A percentile compares a stretch with the other conserved stretches of the same genome.
phyloP scores from a whole-genome alignment of 495 filamentous ascomycete genomes.

The Xylaria scruposa region DNA sequence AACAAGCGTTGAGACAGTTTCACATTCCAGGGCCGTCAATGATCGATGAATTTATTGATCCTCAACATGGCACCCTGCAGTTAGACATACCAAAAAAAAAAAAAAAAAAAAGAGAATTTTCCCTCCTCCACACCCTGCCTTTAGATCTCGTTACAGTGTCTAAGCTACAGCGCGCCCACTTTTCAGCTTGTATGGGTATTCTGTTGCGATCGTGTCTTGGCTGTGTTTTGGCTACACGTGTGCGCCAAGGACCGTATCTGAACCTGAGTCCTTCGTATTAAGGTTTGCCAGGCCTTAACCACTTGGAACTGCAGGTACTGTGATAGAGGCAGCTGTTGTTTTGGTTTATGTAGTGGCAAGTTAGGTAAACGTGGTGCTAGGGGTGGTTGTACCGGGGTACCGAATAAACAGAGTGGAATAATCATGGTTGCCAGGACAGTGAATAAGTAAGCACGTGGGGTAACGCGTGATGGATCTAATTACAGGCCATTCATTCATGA shows the following conservation, averaged over 20 bases:
- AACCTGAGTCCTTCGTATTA: slow-evolving; percentile 5
- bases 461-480: background rate
- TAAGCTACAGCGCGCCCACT: slow-evolving; percentile 19
- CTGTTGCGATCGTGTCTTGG: background rate
- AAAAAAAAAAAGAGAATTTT: background rate
- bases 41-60: background rate
- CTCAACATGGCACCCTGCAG: background rate
- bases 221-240: background rate
- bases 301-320: slow-evolving; percentile 2
- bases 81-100: background rate
- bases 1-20: background rate
- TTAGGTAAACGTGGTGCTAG: background rate
- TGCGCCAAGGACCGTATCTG: slow-evolving; percentile 16
- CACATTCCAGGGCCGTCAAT: background rate
- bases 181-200: slow-evolving; percentile 3
- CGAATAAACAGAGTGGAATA: background rate
- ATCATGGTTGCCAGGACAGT: background rate
- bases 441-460: background rate
- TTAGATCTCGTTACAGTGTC: slow-evolving; percentile 10
- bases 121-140: slow-evolving; percentile 6
- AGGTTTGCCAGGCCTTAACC: background rate
- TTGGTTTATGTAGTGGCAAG: background rate
- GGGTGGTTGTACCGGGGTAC: background rate
- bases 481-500: background rate
- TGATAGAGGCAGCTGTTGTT: background rate